Conservation (phyloP, 257 asterid genomes). For the Solanum bulbocastanum region DNA sequence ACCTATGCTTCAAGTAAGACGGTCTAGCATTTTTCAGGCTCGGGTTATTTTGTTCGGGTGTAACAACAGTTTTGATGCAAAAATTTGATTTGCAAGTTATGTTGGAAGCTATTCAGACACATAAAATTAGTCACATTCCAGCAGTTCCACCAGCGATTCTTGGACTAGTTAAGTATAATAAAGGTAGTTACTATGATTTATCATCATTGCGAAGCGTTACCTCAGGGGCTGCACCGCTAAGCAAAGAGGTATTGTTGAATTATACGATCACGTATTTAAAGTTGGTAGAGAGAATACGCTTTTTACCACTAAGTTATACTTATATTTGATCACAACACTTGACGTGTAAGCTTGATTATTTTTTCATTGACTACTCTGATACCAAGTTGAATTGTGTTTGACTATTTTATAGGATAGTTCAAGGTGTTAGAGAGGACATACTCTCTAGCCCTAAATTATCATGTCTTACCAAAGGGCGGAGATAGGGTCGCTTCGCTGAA, state of each 20-base stretch:
- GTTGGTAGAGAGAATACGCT: neutral
- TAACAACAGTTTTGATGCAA: constrained; percentile 51
- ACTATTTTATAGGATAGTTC: neutral
- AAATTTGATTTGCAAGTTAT: constrained; percentile 43
- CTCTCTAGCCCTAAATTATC: neutral
- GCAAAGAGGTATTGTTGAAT: constrained; percentile 33
- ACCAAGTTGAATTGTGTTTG: neutral
- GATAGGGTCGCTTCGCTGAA: neutral
- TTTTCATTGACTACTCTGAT: neutral
- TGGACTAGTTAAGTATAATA: constrained; percentile 44
- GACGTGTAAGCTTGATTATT: neutral
- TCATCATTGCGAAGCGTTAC: constrained; percentile 52
- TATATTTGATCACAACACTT: neutral
- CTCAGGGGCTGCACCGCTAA: constrained; percentile 79
- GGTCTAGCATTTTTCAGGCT: constrained; percentile 61
- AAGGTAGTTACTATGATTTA: constrained; percentile 25
- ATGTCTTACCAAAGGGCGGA: neutral
- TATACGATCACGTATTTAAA: neutral
- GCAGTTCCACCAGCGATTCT: constrained; percentile 80
- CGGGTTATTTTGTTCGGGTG: constrained; percentile 51
- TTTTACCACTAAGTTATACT: neutral
- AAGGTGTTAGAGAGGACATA: neutral
- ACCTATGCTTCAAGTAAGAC: constrained; percentile 45
- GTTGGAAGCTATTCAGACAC: constrained; percentile 52
- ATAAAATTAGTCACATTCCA: constrained; percentile 53